Conservation (phyloP, 139 green algal genomes). For the Monoraphidium neglectum region DNA sequence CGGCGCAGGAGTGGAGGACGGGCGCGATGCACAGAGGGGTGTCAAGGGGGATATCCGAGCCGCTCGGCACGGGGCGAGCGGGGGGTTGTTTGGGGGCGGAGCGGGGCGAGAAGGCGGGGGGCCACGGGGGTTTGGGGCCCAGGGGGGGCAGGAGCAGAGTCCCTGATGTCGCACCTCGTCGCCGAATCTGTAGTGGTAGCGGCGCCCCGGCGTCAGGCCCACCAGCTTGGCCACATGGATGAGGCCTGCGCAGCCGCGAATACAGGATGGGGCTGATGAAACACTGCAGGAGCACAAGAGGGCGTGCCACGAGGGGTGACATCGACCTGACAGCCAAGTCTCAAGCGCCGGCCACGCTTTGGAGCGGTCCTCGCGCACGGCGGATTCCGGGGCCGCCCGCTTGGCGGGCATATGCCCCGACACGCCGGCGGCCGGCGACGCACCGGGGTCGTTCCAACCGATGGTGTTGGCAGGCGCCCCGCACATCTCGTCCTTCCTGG, state of each 20-base stretch:
- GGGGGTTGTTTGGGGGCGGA: background rate
- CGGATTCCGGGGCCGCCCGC: too few species aligned
- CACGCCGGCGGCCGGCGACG: too few species aligned
- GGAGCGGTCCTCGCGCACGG: too few species aligned
- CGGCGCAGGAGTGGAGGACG: background rate
- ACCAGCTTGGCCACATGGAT: constrained; percentile 58
- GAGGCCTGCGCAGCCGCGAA: constrained; percentile 17
- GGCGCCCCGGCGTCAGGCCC: constrained; percentile 44
- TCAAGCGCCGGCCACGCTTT: too few species aligned
- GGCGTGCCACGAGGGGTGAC: too few species aligned
- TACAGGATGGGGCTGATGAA: too few species aligned
- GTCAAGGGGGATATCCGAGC: background rate
- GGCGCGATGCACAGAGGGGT: background rate
- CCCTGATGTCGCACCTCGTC: constrained; percentile 47
- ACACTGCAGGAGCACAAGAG: too few species aligned
- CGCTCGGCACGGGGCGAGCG: background rate
- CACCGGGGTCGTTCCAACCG: constrained; percentile 57
- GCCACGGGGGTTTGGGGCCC: background rate
- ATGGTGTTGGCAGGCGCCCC: constrained; percentile 46
- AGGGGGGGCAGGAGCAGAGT: background rate
- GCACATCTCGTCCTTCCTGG: constrained; percentile 52
- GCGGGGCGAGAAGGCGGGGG: background rate
- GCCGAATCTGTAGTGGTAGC: constrained; percentile 69
- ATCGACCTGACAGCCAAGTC: too few species aligned
- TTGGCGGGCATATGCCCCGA: too few species aligned